Conservation (phyloP, 2,329 filamentous ascomycete genomes). For the Claviceps arundinis region DNA sequence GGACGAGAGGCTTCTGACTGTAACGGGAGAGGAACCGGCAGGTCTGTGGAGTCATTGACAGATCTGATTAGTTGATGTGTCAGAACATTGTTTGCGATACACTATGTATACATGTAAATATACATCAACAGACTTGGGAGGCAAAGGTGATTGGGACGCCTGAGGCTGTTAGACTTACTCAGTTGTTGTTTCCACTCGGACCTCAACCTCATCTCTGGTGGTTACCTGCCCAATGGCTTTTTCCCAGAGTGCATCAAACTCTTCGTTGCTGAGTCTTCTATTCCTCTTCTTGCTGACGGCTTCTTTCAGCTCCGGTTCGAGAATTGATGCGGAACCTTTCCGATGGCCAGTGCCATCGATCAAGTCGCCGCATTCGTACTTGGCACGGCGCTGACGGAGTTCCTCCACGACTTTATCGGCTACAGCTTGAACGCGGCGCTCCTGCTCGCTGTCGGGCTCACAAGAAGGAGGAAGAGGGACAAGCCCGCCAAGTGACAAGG, state of each 20-base stretch:
- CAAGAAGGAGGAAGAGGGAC: slow-evolving; percentile 82
- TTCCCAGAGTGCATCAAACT: slow-evolving; percentile 82
- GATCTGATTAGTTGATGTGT: slow-evolving; percentile 75
- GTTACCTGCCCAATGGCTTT: slow-evolving; percentile 62
- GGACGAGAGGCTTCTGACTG: slow-evolving; percentile 56
- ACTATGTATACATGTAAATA: no score
- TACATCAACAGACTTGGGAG: no score
- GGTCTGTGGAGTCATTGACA: slow-evolving; percentile 59
- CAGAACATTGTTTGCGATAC: slow-evolving; percentile 27
- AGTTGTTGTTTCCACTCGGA: slow-evolving; percentile 21
- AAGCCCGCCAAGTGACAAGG: slow-evolving; percentile 66
- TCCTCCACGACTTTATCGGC: slow-evolving; percentile 80
- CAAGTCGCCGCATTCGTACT: slow-evolving; percentile 78
- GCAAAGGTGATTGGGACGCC: slow-evolving; percentile 6
- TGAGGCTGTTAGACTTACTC: slow-evolving; percentile 35
- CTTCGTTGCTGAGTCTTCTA: slow-evolving; percentile 70
- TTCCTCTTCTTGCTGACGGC: slow-evolving; percentile 62
- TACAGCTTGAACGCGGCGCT: slow-evolving; percentile 71
- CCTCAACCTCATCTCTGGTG: slow-evolving; percentile 45
- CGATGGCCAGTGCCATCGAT: slow-evolving; percentile 46
- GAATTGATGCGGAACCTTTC: slow-evolving; percentile 43
- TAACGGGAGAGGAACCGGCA: slow-evolving; percentile 47
- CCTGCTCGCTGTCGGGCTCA: slow-evolving; percentile 89
- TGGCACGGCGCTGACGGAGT: slow-evolving; percentile 70
- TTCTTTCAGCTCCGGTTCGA: slow-evolving; percentile 64